Evolutionary conservation across 352 stramenopile genomes (phyloP).

Genomic region (Globisporangium abappressorium): DNA sequence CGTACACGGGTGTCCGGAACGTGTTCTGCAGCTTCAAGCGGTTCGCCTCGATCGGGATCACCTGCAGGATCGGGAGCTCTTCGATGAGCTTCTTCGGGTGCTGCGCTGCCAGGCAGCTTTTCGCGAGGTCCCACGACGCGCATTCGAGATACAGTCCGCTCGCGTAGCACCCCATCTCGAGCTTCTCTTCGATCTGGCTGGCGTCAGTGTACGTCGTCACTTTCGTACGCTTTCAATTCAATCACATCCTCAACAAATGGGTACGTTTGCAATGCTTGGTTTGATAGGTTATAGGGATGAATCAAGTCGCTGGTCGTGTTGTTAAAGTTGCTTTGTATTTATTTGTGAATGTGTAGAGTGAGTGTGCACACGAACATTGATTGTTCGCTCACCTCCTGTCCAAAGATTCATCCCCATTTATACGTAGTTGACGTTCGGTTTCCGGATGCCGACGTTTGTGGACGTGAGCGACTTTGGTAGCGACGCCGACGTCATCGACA

Average conservation of each 20-base stretch:
- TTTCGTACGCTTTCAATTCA: not conserved
- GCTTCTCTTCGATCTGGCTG: conserved; percentile 55
- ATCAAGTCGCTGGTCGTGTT: not conserved
- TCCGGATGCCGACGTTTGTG: not conserved
- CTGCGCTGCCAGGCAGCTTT: conserved; percentile 77
- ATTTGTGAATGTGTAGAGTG: not conserved
- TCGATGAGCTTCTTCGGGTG: conserved; percentile 94
- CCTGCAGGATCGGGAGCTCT: conserved; percentile 92
- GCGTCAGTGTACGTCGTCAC: conserved; percentile 40
- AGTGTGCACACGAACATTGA: not conserved
- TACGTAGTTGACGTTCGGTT: conserved; percentile 3
- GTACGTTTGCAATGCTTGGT: not conserved
- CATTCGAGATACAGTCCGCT: conserved; percentile 92
- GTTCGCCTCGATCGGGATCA: conserved; percentile 94
- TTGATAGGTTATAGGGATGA: not conserved
- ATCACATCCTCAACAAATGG: not conserved
- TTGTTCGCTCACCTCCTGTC: not conserved
- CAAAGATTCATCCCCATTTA: not conserved
- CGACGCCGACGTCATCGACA: conserved; percentile 19
- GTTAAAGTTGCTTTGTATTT: not conserved
- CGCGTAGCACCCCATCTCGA: conserved; percentile 92
- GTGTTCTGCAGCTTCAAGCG: conserved; percentile 95
- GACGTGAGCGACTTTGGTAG: conserved; percentile 6
- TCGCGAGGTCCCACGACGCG: conserved; percentile 89
- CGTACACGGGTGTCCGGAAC: conserved; percentile 95